phyloP scores from a whole-genome alignment of 2,329 filamentous ascomycete species.

The Fusarium xyrophilum region DNA sequence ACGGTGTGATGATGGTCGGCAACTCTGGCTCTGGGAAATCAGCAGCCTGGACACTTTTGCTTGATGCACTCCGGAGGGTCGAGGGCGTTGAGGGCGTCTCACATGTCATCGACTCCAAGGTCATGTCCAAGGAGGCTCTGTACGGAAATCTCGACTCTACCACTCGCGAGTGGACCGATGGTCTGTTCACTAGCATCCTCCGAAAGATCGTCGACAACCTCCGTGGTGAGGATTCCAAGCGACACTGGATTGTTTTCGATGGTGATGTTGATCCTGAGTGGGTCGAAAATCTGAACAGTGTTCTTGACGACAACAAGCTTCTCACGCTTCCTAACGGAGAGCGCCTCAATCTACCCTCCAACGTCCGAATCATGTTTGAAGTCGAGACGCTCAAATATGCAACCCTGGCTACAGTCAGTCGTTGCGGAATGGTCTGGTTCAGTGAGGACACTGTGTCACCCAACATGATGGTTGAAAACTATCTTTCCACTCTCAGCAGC shows the following conservation, averaged over 20 bases:
- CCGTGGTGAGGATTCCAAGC: slow-evolving; percentile 93
- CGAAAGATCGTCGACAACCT: slow-evolving; percentile 99
- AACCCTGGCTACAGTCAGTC: slow-evolving; percentile 97
- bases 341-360: slow-evolving; percentile 89
- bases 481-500: slow-evolving; percentile 81
- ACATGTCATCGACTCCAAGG: slow-evolving; percentile 98
- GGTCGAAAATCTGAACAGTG: slow-evolving; percentile 99
- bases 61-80: slow-evolving; percentile 88
- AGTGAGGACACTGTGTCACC: slow-evolving; percentile 96
- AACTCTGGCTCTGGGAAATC: slow-evolving; percentile 98
- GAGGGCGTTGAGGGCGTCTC: slow-evolving; percentile 93
- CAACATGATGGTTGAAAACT: slow-evolving; percentile 90
- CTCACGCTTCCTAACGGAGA: slow-evolving; percentile 97
- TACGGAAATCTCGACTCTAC: slow-evolving; percentile 97
- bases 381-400: slow-evolving; percentile 98
- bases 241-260: slow-evolving; percentile 99
- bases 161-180: slow-evolving; percentile 98
- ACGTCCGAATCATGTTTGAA: slow-evolving; percentile 99
- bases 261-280: slow-evolving; percentile 99
- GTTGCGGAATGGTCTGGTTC: slow-evolving; percentile 99
- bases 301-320: slow-evolving; percentile 98
- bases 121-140: slow-evolving; percentile 98
- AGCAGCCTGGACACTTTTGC: slow-evolving; percentile 87
- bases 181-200: slow-evolving; percentile 95
- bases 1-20: slow-evolving; percentile 99